A percentile compares a stretch with the other conserved stretches of the same genome.
Conservation (phyloP, 768 basidiomycete species). For the Hericium alpestre region DNA sequence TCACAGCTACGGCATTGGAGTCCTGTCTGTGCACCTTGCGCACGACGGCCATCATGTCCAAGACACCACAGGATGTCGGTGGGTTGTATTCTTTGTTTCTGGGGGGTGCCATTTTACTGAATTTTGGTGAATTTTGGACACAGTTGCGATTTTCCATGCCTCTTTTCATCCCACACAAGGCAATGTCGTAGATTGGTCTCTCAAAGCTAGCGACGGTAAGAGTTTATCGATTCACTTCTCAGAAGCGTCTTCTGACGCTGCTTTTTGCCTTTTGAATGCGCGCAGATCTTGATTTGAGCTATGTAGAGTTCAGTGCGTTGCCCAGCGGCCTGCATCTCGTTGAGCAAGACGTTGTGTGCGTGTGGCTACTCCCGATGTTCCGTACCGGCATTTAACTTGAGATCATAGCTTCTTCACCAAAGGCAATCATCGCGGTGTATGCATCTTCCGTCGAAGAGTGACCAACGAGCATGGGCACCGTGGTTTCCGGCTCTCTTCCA, state of each 20-base stretch:
- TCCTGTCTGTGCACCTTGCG: neutral
- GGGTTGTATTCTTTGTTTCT: neutral
- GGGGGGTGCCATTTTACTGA: neutral
- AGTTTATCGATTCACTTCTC: conserved; percentile 6
- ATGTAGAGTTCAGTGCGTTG: conserved; percentile 71
- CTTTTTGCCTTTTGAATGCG: neutral
- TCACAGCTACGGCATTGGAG: neutral
- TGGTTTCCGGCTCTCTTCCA: conserved; percentile 69
- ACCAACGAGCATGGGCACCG: conserved; percentile 66
- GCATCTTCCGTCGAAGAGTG: conserved; percentile 59
- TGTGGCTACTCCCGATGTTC: conserved; percentile 4
- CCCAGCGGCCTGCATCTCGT: conserved; percentile 77
- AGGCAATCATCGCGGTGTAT: conserved; percentile 57
- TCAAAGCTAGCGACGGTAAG: conserved; percentile 59
- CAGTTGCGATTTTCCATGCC: conserved; percentile 76
- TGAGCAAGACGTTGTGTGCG: conserved; percentile 72
- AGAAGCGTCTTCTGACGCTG: neutral
- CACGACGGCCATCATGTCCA: neutral
- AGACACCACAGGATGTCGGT: neutral
- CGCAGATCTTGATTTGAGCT: conserved; percentile 53
- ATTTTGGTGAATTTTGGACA: neutral
- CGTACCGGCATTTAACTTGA: conserved; percentile 1
- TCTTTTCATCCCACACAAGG: conserved; percentile 81
- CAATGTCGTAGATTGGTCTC: conserved; percentile 69
- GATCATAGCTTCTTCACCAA: conserved; percentile 60